phyloP scores from a whole-genome alignment of 148 eudicot species.

The Dysphania ambrosioides region DNA sequence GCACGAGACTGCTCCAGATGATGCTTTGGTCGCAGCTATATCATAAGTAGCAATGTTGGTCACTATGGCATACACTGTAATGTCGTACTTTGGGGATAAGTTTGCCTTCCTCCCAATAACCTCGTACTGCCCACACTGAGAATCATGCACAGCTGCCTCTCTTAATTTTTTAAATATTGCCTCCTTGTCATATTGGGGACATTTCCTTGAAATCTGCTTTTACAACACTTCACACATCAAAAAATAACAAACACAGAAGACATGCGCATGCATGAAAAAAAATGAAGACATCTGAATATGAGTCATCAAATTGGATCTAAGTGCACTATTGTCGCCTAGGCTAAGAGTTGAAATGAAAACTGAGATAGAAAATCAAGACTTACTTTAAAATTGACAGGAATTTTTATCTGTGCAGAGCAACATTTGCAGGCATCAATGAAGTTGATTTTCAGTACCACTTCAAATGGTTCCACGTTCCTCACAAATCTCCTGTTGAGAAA shows the following conservation, averaged over 20 bases:
- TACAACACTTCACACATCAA: not conserved
- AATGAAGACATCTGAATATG: not conserved
- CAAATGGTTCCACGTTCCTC: constrained; percentile 53
- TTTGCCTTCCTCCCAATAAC: constrained; percentile 52
- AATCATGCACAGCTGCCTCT: constrained; percentile 41
- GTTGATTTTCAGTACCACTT: constrained; percentile 63
- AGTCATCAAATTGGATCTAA: not conserved
- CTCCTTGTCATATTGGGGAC: constrained; percentile 49
- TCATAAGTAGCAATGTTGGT: constrained; percentile 56
- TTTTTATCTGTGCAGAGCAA: constrained; percentile 38
- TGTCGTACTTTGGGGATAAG: constrained; percentile 54
- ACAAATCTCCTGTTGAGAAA: constrained; percentile 59
- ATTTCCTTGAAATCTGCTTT: constrained; percentile 49
- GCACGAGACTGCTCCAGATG: constrained; percentile 31
- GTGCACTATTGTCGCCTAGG: not conserved
- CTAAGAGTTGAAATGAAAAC: not conserved
- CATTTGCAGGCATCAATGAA: constrained; percentile 82
- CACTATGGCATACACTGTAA: constrained; percentile 49
- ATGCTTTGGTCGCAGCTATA: constrained; percentile 15
- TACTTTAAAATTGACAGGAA: constrained; percentile 81
- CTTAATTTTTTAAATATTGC: constrained; percentile 45
- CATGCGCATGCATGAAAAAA: not conserved
- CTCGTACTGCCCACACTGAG: constrained; percentile 55
- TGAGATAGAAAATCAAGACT: constrained; percentile 13
- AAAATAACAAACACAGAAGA: not conserved